These are phyloP conservation scores for Paraglomus brasilianum DNA, from an alignment of 192 early-diverging fungal genomes.

Conservation along the genomic window DNA sequence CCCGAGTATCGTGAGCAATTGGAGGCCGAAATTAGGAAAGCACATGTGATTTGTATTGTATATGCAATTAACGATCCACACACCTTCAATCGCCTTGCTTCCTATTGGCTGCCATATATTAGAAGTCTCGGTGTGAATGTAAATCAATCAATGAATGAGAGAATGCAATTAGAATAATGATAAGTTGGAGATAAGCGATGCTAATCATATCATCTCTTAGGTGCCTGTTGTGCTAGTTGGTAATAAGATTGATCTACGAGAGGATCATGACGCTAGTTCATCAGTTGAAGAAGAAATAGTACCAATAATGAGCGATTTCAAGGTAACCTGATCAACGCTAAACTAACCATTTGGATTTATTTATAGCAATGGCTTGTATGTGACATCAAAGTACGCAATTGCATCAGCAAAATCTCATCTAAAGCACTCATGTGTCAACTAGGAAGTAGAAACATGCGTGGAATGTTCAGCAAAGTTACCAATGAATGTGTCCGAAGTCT, in stretches of 20 bases:
- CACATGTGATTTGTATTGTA: slow-evolving; percentile 97
- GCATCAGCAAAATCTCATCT: not conserved
- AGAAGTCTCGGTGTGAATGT: slow-evolving; percentile 90
- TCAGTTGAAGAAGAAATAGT: slow-evolving; percentile 91
- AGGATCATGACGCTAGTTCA: slow-evolving; percentile 80
- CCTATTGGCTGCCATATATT: slow-evolving; percentile 94
- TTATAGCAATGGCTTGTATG: not conserved
- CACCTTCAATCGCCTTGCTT: slow-evolving; percentile 81
- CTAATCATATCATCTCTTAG: slow-evolving; percentile 41
- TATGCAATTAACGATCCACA: slow-evolving; percentile 86
- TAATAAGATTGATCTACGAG: slow-evolving; percentile 88
- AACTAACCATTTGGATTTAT: not conserved
- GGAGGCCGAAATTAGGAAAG: slow-evolving; percentile 92
- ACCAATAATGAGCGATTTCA: slow-evolving; percentile 99
- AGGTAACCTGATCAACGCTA: slow-evolving; percentile 47
- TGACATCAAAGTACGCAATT: slow-evolving; percentile 5
- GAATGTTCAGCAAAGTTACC: slow-evolving; percentile 97
- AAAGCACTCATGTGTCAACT: slow-evolving; percentile 7
- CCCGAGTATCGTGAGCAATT: slow-evolving; percentile 86
- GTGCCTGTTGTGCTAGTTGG: slow-evolving; percentile 92
- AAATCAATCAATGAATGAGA: slow-evolving; percentile 20
- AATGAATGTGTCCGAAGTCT: slow-evolving; percentile 97
- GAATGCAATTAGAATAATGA: not conserved
- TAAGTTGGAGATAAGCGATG: not conserved
- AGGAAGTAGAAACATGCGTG: slow-evolving; percentile 98